Conservation (phyloP, 2,329 filamentous ascomycete species). For the Tolypocladium amazonense region DNA sequence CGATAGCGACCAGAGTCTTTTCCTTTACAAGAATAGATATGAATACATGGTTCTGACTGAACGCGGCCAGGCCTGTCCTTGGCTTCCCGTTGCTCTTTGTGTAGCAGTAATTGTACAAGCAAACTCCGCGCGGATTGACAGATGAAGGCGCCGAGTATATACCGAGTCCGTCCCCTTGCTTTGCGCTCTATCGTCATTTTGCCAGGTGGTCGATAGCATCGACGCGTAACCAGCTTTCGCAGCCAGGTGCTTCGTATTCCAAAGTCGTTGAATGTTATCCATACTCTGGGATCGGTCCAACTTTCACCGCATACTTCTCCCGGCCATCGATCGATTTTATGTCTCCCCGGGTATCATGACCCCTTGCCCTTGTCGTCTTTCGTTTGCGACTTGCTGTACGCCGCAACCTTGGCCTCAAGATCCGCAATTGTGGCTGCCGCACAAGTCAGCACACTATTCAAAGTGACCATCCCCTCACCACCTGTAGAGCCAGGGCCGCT, state of each 20-base stretch:
- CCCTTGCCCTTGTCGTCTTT: constrained; percentile 3
- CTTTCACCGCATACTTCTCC: background rate
- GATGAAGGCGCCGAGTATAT: background rate
- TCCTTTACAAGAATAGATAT: background rate
- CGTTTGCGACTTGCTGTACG: constrained; percentile 16
- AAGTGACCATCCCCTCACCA: background rate
- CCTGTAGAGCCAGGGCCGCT: constrained; percentile 6
- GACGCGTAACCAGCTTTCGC: background rate
- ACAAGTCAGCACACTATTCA: background rate
- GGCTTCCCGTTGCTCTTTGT: background rate
- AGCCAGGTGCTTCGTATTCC: background rate
- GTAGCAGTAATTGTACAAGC: background rate
- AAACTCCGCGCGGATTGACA: background rate
- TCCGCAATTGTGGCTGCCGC: constrained; percentile 20
- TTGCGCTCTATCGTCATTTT: background rate
- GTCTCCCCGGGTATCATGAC: constrained; percentile 5
- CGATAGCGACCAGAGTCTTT: background rate
- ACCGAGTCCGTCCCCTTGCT: background rate
- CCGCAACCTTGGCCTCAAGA: constrained; percentile 26
- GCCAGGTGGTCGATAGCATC: background rate
- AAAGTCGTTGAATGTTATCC: background rate
- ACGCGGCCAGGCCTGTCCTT: background rate
- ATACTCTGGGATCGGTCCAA: background rate
- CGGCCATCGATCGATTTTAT: background rate
- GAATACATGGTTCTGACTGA: background rate